These are phyloP conservation scores for Citrus inodora DNA, from an alignment of 345 rosid genomes.

Conservation along the genomic window DNA sequence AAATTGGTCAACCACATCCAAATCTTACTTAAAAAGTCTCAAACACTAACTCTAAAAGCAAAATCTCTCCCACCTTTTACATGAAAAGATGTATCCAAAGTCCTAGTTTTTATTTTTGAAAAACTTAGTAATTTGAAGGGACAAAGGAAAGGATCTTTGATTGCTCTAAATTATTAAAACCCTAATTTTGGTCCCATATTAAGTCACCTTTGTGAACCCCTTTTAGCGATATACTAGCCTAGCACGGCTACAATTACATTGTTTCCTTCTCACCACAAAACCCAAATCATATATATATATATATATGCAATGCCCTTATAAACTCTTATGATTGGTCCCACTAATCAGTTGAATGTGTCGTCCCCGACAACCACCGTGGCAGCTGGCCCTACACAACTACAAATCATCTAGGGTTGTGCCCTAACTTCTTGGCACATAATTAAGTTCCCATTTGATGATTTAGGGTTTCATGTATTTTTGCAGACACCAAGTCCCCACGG, in stretches of 20 bases:
- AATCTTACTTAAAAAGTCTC: constrained; percentile 38
- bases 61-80: constrained; percentile 29
- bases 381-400: constrained; percentile 39
- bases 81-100: constrained; percentile 34
- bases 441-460: constrained; percentile 30
- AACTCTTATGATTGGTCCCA: constrained; percentile 34
- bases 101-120: constrained; percentile 9
- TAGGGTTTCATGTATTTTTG: constrained; percentile 5
- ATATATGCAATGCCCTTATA: constrained; percentile 12
- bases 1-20: constrained; percentile 40
- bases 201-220: background rate
- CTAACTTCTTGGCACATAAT: constrained; percentile 37
- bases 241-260: background rate
- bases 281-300: constrained; percentile 18
- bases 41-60: constrained; percentile 20
- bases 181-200: constrained; percentile 25
- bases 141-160: constrained; percentile 24
- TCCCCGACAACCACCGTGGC: constrained; percentile 49
- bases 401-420: constrained; percentile 50
- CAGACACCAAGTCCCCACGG: constrained; percentile 50
- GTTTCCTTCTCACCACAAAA: background rate
- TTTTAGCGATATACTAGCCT: background rate
- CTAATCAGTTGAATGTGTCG: constrained; percentile 23
- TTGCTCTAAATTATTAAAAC: background rate
- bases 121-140: constrained; percentile 15